Percentiles rank a stretch among this genome's conserved stretches.
These are phyloP conservation scores for Rhodosporidiobolus sp. DNA, from an alignment of 768 basidiomycete species.

Conservation along the genomic window DNA sequence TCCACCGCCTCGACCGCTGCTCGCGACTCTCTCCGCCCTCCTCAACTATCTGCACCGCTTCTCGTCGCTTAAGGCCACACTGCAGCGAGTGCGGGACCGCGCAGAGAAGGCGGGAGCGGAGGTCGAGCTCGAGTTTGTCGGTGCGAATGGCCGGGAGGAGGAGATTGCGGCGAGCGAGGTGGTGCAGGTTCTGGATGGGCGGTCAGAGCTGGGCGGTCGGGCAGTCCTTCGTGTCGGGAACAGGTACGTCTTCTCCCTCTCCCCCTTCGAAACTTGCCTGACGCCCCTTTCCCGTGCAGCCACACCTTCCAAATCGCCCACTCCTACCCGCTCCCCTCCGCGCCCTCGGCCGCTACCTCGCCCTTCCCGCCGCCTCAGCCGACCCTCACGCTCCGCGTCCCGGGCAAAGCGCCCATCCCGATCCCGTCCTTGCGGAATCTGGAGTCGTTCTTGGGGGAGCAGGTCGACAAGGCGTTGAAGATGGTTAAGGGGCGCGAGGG, in stretches of 20 bases:
- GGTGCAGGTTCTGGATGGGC: slow-evolving; percentile 3
- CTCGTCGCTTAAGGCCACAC: background rate
- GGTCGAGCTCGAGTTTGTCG: background rate
- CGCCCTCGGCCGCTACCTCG: background rate
- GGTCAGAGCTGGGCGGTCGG: slow-evolving; percentile 23
- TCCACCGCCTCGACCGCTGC: background rate
- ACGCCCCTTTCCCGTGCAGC: background rate
- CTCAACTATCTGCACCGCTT: slow-evolving; percentile 21
- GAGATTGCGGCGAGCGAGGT: background rate
- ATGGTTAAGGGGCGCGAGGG: too few relatives aligned
- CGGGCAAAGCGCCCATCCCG: slow-evolving; percentile 13
- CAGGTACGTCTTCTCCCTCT: background rate
- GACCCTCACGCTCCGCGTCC: slow-evolving; percentile 12
- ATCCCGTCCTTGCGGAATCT: slow-evolving; percentile 22
- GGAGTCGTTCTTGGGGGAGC: slow-evolving; percentile 12
- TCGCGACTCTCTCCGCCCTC: slow-evolving; percentile 15
- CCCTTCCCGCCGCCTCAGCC: background rate
- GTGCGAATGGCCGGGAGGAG: background rate
- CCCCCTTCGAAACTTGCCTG: too few relatives aligned
- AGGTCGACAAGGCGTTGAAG: background rate
- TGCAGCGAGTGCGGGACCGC: background rate
- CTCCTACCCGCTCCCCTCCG: slow-evolving; percentile 18
- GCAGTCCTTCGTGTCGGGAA: slow-evolving; percentile 5
- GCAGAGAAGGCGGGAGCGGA: background rate
- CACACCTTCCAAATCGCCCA: slow-evolving; percentile 20